These are phyloP conservation scores for Yamadazyma sp. DNA, from an alignment of 1,139 yeast genomes.

Conservation along the genomic window DNA sequence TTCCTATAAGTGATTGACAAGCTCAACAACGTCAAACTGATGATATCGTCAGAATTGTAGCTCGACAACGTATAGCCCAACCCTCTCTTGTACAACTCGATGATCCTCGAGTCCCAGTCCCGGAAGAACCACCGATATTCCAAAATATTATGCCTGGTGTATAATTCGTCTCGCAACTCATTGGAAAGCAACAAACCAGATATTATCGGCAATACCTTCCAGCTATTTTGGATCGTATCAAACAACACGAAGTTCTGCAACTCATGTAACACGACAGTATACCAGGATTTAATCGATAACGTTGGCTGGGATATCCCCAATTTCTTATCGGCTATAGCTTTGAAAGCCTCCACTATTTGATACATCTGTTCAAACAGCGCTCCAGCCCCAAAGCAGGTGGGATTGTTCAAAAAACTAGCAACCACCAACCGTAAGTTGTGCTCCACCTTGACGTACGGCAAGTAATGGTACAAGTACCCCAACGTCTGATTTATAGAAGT, in stretches of 20 bases:
- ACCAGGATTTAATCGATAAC: slow-evolving; percentile 52
- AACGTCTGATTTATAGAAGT: slow-evolving; percentile 34
- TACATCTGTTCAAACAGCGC: slow-evolving; percentile 39
- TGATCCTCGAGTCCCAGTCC: slow-evolving; percentile 30
- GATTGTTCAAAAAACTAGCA: slow-evolving; percentile 49
- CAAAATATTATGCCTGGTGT: slow-evolving; percentile 23
- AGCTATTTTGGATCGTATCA: slow-evolving; percentile 34
- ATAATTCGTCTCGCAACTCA: slow-evolving; percentile 36
- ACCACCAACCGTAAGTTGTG: slow-evolving; percentile 54
- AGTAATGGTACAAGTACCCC: slow-evolving; percentile 57
- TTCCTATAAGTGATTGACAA: slow-evolving; percentile 31
- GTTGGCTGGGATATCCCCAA: slow-evolving; percentile 62
- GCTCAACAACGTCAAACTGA: slow-evolving; percentile 33
- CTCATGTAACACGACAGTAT: slow-evolving; percentile 41
- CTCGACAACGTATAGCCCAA: slow-evolving; percentile 26
- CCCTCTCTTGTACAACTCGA: slow-evolving; percentile 23
- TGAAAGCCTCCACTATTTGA: slow-evolving; percentile 49
- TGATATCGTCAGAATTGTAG: slow-evolving; percentile 23
- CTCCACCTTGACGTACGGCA: slow-evolving; percentile 61
- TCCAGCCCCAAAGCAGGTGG: slow-evolving; percentile 40
- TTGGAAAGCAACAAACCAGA: slow-evolving; percentile 53
- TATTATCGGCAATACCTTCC: slow-evolving; percentile 60
- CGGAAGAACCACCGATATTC: slow-evolving; percentile 35
- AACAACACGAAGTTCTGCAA: slow-evolving; percentile 31
- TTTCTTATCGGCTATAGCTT: slow-evolving; percentile 51